A percentile compares a stretch with the other conserved stretches of the same genome.
phyloP scores from a whole-genome alignment of 306 rosid genomes.

The Canavalia gladiata region DNA sequence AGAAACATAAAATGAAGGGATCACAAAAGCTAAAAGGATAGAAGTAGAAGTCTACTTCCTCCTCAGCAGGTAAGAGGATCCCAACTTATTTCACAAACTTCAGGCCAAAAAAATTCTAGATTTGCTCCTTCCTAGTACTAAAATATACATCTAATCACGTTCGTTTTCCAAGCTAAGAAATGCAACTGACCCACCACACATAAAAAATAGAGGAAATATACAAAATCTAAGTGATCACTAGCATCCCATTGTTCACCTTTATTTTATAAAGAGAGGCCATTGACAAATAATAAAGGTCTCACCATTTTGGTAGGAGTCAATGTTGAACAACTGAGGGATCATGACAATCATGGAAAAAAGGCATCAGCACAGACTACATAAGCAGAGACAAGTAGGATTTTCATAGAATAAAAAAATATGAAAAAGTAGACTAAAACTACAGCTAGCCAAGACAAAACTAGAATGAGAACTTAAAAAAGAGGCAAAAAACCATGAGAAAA shows the following conservation, averaged over 20 bases:
- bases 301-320: neutral
- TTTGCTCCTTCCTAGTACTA: conserved; percentile 10
- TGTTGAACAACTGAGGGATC: neutral
- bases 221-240: neutral
- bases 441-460: neutral
- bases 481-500: neutral
- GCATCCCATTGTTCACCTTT: neutral
- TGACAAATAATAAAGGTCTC: neutral
- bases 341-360: neutral
- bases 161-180: neutral
- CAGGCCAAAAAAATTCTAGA: neutral
- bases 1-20: neutral
- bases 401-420: too few relatives aligned
- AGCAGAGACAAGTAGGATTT: neutral
- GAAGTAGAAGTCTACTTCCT: neutral
- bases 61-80: neutral
- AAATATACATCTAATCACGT: neutral
- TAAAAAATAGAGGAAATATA: conserved; percentile 14
- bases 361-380: neutral
- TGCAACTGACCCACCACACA: neutral
- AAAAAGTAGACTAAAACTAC: neutral
- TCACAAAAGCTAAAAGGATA: neutral
- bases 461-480: neutral
- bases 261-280: neutral
- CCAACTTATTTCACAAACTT: conserved; percentile 31